Evolutionary conservation across 495 filamentous ascomycete genomes (phyloP).

Genomic region (Aspergillus taichungensis): DNA sequence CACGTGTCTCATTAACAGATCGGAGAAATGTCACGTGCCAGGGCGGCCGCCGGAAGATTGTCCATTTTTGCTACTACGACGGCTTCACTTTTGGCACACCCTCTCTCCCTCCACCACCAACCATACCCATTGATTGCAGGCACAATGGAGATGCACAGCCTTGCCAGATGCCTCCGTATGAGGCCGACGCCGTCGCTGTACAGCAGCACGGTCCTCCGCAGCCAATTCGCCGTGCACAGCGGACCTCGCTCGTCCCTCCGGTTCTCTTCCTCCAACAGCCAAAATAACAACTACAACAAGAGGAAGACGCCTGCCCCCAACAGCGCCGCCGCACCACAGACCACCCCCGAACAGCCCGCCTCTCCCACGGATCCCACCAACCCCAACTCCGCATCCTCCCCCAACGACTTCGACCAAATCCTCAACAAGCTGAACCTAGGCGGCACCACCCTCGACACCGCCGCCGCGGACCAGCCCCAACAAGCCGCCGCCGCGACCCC

Average conservation of each 20-base stretch:
- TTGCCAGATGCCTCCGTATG: constrained; percentile 29
- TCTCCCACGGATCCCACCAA: neutral
- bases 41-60: no score
- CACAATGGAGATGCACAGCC: constrained; percentile 29
- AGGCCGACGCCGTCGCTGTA: constrained; percentile 20
- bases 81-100: no score
- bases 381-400: constrained; percentile 1
- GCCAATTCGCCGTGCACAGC: neutral
- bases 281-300: no score
- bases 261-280: no score
- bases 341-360: neutral
- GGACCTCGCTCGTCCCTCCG: constrained; percentile 4
- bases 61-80: no score
- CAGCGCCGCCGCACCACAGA: neutral
- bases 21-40: no score
- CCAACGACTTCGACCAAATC: constrained; percentile 30
- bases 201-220: constrained; percentile 8
- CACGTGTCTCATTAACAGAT: no score
- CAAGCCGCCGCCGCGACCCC: neutral
- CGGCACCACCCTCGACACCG: neutral
- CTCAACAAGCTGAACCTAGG: constrained; percentile 28
- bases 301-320: neutral
- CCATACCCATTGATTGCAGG: neutral
- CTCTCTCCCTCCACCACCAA: neutral
- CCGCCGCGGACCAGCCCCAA: neutral